Percentiles rank a stretch among this genome's conserved stretches.
Conservation (phyloP, 768 basidiomycete genomes). For the Boletus bicolor region DNA sequence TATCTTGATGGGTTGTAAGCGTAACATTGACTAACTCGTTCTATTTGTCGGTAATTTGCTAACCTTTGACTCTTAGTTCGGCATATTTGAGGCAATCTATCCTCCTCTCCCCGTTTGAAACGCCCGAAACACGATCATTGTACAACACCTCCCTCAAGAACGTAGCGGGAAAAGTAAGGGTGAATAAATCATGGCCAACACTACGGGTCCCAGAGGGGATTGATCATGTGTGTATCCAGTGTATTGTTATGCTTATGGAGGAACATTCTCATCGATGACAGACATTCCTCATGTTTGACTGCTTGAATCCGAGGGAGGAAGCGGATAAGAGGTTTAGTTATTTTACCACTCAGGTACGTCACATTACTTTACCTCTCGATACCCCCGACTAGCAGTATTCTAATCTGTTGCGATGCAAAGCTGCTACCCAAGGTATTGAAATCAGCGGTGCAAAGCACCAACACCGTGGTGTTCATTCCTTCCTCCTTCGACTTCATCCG, state of each 20-base stretch:
- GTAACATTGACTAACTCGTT: constrained; percentile 32
- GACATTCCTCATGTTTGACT: constrained; percentile 76
- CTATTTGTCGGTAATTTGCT: constrained; percentile 24
- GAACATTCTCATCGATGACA: constrained; percentile 28
- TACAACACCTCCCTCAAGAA: constrained; percentile 79
- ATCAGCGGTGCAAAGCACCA: constrained; percentile 89
- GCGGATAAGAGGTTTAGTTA: constrained; percentile 82
- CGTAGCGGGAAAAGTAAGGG: constrained; percentile 76
- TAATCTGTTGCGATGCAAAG: constrained; percentile 35
- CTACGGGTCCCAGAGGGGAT: constrained; percentile 81
- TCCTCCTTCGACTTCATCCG: constrained; percentile 97
- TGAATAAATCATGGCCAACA: constrained; percentile 66
- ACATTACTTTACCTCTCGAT: neutral
- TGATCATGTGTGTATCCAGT: constrained; percentile 55
- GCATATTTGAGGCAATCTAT: constrained; percentile 87
- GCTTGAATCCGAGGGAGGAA: constrained; percentile 67
- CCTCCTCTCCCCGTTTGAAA: constrained; percentile 82
- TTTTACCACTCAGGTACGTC: constrained; percentile 77
- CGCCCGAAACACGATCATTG: constrained; percentile 79
- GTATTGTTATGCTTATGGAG: neutral
- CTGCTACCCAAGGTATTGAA: constrained; percentile 79
- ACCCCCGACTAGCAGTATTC: neutral
- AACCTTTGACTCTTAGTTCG: constrained; percentile 47
- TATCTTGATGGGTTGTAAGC: constrained; percentile 92
- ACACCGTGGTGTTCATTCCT: constrained; percentile 86